Evolutionary conservation across 208 protist species (phyloP).

Genomic region (Wallacemonas rigidus): DNA sequence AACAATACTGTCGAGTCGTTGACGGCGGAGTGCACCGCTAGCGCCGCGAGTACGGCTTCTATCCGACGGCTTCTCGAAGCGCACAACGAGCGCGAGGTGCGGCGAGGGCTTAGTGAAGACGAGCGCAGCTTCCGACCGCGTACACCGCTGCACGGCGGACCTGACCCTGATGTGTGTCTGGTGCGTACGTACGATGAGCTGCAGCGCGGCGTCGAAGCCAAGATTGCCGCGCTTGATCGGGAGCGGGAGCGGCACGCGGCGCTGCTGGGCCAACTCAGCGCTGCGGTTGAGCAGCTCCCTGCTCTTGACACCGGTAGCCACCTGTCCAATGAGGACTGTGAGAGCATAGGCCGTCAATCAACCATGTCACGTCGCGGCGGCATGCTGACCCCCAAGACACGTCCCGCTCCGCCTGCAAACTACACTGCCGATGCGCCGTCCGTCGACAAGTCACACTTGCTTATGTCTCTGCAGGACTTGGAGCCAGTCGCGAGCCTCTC

Average conservation of each 20-base stretch:
- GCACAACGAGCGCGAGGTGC: conserved; percentile 8
- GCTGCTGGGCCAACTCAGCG: neutral
- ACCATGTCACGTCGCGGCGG: neutral
- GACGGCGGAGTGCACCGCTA: neutral
- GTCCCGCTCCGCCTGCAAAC: neutral
- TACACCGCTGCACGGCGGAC: too few species aligned
- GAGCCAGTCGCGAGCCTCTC: neutral
- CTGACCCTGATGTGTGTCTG: neutral
- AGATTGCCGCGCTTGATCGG: conserved; percentile 4
- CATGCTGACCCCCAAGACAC: neutral
- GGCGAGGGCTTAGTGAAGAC: neutral
- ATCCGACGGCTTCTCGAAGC: neutral
- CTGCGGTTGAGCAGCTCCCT: neutral
- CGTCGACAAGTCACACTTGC: conserved; percentile 16
- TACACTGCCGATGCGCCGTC: neutral
- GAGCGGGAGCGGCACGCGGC: conserved; percentile 12
- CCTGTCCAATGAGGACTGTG: neutral
- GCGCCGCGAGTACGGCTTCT: neutral
- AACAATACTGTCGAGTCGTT: conserved; percentile 1
- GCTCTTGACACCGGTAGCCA: neutral
- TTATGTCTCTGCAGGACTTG: conserved; percentile 24
- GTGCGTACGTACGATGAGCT: neutral
- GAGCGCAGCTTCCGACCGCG: conserved; percentile 5
- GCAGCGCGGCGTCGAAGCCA: neutral
- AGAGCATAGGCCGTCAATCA: neutral